Base-by-base conservation (phyloP, 768 basidiomycete species). In the Tricholoma sp. region DNA sequence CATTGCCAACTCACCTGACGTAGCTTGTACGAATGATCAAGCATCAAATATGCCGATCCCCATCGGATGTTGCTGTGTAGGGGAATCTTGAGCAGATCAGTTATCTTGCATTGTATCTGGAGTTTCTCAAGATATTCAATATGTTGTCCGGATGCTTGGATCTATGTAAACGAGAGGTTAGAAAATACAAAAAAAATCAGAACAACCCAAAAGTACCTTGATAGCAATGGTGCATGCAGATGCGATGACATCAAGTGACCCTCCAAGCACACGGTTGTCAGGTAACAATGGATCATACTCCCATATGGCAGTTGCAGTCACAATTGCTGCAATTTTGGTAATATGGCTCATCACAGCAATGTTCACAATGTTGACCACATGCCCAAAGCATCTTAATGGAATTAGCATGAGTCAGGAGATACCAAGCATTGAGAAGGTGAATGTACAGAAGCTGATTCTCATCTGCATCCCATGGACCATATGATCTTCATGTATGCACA, bases 271-370 rank as follows among this genome's bases (percentile, higher is more conserved):
- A 5, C 24, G 5, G 24, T 27, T 27, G 24, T 27, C 5, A 27
- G 24, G 24, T 27, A 27, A 27, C 24, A 27, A 27, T 27, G 24
- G 24, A 5, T 27, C 24, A 27, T 27, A 27, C 24, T 27, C 24
- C 24, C 24, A 27, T 27, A 27, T 27, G 24, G 24, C 24, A 27
- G 24, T 27, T 27, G 24, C 24, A 27, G 24, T 27, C 24, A 3
- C 24, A 27, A 27, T 27, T 27, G 24, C 24, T 27, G 24, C 24
- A 27, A 27, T 27, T 27, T 27, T 27, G 24, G 69, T 72, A 21
- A 73, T 66, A 16, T 59, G 24, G n/a, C 27, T 24, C 71, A 73
- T 73, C 24, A 71, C 57, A 37, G 61, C 71, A 18, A 67, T 41
- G 39, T 41, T 41, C 16, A 16, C 39, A n/a, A 41, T 41, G 34